These are phyloP conservation scores for Candida sonorensis DNA, from an alignment of 805 yeast genomes.

Conservation along the genomic window DNA sequence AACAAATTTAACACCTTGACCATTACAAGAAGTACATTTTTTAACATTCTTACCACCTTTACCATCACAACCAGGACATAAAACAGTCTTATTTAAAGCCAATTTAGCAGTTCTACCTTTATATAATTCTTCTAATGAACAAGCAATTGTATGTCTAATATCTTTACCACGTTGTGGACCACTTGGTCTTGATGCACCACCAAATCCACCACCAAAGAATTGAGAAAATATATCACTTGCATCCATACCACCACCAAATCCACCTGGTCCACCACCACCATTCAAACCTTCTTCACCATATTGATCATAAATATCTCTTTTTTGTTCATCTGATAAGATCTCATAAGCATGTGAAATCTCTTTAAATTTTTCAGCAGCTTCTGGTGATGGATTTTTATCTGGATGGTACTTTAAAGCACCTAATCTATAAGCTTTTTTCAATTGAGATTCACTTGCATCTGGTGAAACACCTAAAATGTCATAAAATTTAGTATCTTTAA, in stretches of 20 bases:
- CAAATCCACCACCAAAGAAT: conserved; percentile 58
- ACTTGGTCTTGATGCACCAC: conserved; percentile 61
- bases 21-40: conserved; percentile 82
- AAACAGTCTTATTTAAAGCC: conserved; percentile 85
- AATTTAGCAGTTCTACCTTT: conserved; percentile 91
- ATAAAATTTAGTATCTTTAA: conserved; percentile 72
- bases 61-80: conserved; percentile 88
- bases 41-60: conserved; percentile 93
- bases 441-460: conserved; percentile 60
- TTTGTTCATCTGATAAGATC: conserved; percentile 77
- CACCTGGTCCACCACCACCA: conserved; percentile 66
- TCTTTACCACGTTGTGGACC: conserved; percentile 90
- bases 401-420: conserved; percentile 79
- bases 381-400: conserved; percentile 77
- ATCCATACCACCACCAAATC: conserved; percentile 48
- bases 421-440: conserved; percentile 78
- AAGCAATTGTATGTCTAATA: conserved; percentile 80
- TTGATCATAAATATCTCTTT: conserved; percentile 82
- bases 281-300: conserved; percentile 90
- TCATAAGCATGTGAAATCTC: conserved; percentile 86
- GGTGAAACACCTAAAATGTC: conserved; percentile 68
- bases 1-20: conserved; percentile 84
- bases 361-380: conserved; percentile 93
- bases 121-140: conserved; percentile 87
- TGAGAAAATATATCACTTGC: conserved; percentile 48